Conservation (phyloP, 805 yeast genomes). For the Zygoascus biomembranicola region DNA sequence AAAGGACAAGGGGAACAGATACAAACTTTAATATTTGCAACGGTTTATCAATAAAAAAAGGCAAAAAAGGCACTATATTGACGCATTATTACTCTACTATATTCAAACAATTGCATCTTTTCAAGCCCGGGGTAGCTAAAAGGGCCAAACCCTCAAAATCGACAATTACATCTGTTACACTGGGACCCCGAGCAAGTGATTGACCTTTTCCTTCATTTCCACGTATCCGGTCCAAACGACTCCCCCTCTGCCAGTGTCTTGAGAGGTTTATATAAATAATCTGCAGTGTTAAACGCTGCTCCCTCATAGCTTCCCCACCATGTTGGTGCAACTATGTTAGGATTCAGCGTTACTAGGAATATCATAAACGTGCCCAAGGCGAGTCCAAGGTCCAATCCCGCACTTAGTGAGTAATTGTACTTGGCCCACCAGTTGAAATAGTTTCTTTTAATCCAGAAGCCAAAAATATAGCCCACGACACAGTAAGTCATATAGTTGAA, state of each 20-base stretch:
- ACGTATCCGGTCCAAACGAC: conserved; percentile 39
- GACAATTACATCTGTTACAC: neutral
- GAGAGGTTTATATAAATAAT: conserved; percentile 27
- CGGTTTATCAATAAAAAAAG: too few relatives aligned
- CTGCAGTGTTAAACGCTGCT: conserved; percentile 33
- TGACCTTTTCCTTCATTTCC: conserved; percentile 25
- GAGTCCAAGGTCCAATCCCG: conserved; percentile 59
- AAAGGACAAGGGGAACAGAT: neutral
- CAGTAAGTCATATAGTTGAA: conserved; percentile 55
- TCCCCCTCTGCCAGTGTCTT: conserved; percentile 33
- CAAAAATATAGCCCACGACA: conserved; percentile 46
- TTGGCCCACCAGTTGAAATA: conserved; percentile 70
- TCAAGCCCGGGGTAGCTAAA: too few relatives aligned
- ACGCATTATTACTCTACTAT: too few relatives aligned
- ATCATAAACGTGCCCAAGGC: conserved; percentile 55
- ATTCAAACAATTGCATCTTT: too few relatives aligned
- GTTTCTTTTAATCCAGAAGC: conserved; percentile 46
- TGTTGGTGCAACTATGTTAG: conserved; percentile 31
- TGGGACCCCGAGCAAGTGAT: neutral
- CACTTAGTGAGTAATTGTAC: conserved; percentile 58
- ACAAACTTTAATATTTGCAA: too few relatives aligned
- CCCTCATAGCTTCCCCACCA: conserved; percentile 67
- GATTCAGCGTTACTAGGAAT: conserved; percentile 42
- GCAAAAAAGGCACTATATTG: too few relatives aligned
- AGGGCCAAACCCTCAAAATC: too few relatives aligned